Base-by-base conservation (phyloP, 345 rosid genomes). In the Microthlaspi erraticum region DNA sequence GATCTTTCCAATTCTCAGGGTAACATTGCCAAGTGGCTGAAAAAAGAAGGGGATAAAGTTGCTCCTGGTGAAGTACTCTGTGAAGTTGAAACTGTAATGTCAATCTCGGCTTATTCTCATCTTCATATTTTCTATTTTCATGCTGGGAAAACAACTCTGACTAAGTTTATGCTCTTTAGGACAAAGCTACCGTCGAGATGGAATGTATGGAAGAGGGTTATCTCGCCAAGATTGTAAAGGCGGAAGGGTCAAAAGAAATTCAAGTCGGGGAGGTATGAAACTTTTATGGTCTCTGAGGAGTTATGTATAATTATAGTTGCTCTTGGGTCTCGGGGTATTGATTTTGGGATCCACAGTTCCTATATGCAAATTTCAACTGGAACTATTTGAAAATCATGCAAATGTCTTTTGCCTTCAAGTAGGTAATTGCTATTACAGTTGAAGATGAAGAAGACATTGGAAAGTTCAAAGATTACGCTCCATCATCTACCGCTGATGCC, bases 151-250 rank as follows among this genome's bases (percentile, higher is more conserved):
- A 7, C 52, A 59, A 7, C 26, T 8, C 45, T 48, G 12, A 64
- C 56, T 36, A 56, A 18, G 20, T 31, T 29, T 58, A 11, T 53
- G 70, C 29, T 71, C 59, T 49, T 43, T 63, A 94, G 99, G 99
- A 94, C 72, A 94, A 94, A 81, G 98, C 99, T 23, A 94, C 99
- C 0, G 98, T 91, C 37, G 98, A 94, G 85, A 88, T 94, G 99
- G 99, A 94, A 80, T 88, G 99, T 81, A 94, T 94, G 99, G 99
- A 94, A 77, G 99, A 94, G 73, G 99, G 99, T 19, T 94, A 76
- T 68, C 98, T 94, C 58, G 98, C 99, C 58, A 94, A 88, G 85
- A 94, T 94, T 75, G 34, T 91, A 26, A 84, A 86, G 60, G 91
- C 80, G 9, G 98, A 94, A 32, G 99, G 97, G 8, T 55, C 96